Evolutionary conservation across 2,329 filamentous ascomycete species (phyloP).

Genomic region (Ophiocordyceps camponoti-saundersi): DNA sequence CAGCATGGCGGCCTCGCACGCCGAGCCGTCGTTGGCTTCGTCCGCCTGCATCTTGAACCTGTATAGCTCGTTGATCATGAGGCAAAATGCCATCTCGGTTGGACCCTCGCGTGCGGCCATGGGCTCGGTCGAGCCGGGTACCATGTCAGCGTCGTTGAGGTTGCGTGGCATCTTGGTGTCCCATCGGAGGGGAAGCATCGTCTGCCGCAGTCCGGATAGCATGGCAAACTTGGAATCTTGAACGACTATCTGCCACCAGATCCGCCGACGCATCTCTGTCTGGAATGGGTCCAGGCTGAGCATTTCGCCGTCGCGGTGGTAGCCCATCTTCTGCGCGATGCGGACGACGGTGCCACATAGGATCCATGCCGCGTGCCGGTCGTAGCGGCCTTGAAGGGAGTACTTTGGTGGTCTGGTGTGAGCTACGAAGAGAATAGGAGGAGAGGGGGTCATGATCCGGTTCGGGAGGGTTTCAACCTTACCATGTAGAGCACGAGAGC

Average conservation of each 20-base stretch:
- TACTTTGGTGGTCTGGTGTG: slow-evolving; percentile 16
- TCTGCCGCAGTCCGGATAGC: slow-evolving; percentile 37
- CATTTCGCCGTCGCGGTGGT: slow-evolving; percentile 43
- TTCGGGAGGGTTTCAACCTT: slow-evolving; percentile 3
- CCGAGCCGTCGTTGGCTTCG: slow-evolving; percentile 21
- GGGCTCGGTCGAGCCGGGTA: slow-evolving; percentile 32
- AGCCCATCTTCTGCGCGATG: slow-evolving; percentile 50
- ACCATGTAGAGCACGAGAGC: slow-evolving; percentile 42
- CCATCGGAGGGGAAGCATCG: slow-evolving; percentile 33
- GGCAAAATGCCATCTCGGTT: slow-evolving; percentile 42
- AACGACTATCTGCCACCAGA: slow-evolving; percentile 50
- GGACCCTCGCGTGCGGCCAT: slow-evolving; percentile 35
- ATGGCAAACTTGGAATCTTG: slow-evolving; percentile 40
- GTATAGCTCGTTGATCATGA: slow-evolving; percentile 32
- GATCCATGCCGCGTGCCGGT: slow-evolving; percentile 42
- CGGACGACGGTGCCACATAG: slow-evolving; percentile 43
- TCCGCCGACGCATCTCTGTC: slow-evolving; percentile 47
- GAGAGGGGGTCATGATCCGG: background rate
- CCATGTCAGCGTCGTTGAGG: slow-evolving; percentile 41
- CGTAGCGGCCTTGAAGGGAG: slow-evolving; percentile 39
- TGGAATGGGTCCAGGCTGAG: slow-evolving; percentile 44
- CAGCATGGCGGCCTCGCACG: slow-evolving; percentile 31
- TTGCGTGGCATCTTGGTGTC: slow-evolving; percentile 39
- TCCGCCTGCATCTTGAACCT: slow-evolving; percentile 30
- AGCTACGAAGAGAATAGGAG: background rate